Conservation (phyloP, 768 basidiomycete genomes). For the Leccinum olivaceopallidum region DNA sequence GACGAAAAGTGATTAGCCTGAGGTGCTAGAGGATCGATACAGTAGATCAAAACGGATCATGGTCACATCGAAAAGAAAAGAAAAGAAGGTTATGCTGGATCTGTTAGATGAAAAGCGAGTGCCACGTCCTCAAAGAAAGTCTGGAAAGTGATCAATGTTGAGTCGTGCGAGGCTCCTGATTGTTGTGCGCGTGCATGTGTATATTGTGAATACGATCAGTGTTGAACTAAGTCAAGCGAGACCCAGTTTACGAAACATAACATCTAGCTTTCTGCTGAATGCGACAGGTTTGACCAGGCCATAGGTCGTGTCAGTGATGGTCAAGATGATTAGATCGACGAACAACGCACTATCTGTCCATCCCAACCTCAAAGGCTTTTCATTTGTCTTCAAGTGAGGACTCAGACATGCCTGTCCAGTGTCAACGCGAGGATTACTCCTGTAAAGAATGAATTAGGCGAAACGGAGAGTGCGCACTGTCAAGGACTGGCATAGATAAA, state of each 20-base stretch:
- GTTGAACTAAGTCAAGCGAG: constrained; percentile 35
- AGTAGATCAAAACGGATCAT: constrained; percentile 6
- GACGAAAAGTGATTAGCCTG: neutral
- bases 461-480: neutral
- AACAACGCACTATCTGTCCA: constrained; percentile 84
- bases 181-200: constrained; percentile 2
- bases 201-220: constrained; percentile 12
- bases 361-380: constrained; percentile 87
- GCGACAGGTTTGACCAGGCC: constrained; percentile 95
- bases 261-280: constrained; percentile 79
- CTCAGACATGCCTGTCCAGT: constrained; percentile 68
- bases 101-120: neutral
- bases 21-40: constrained; percentile 10
- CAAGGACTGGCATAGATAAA: constrained; percentile 88
- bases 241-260: constrained; percentile 77
- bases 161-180: constrained; percentile 2
- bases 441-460: constrained; percentile 30
- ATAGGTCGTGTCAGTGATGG: constrained; percentile 4
- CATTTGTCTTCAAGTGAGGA: constrained; percentile 85
- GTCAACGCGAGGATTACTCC: constrained; percentile 84
- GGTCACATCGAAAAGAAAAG: neutral
- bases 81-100: constrained; percentile 2
- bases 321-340: neutral
- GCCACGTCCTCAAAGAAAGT: constrained; percentile 1
- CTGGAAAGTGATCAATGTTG: constrained; percentile 14